Evolutionary conservation across 495 filamentous ascomycete genomes (phyloP).

Genomic region (Penicillium simplicissimum): DNA sequence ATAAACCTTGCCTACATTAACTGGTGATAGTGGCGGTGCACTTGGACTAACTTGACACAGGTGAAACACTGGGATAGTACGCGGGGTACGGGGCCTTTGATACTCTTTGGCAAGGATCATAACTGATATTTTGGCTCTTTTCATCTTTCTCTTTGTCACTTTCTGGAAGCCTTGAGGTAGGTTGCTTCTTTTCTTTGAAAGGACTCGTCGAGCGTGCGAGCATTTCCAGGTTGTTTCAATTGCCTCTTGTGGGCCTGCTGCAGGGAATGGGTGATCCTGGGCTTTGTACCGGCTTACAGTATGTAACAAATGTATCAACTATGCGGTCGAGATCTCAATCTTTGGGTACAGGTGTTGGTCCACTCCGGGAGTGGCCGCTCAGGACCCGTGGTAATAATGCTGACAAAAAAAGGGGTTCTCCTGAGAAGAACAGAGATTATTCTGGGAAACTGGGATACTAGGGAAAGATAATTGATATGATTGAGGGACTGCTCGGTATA

Average conservation of each 20-base stretch:
- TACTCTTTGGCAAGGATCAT: too few species aligned
- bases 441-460: not conserved
- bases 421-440: not conserved
- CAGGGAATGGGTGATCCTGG: not conserved
- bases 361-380: slow-evolving; percentile 26
- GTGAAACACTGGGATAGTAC: not conserved
- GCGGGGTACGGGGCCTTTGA: not conserved
- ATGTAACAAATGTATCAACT: not conserved
- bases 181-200: not conserved
- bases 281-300: not conserved
- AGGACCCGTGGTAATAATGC: slow-evolving; percentile 14
- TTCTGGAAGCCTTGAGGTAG: not conserved
- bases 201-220: not conserved
- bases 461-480: not conserved
- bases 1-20: not conserved
- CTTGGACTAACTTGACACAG: not conserved
- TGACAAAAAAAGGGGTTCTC: not conserved
- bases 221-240: not conserved
- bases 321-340: not conserved
- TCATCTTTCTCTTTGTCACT: not conserved
- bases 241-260: not conserved
- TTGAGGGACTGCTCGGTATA: not conserved
- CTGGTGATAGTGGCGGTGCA: not conserved
- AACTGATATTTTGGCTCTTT: too few species aligned
- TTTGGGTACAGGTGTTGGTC: slow-evolving; percentile 6